Percentiles rank a stretch among this genome's conserved stretches.
Conservation (phyloP, 495 filamentous ascomycete species). For the Hypoxylon subgilvum region DNA sequence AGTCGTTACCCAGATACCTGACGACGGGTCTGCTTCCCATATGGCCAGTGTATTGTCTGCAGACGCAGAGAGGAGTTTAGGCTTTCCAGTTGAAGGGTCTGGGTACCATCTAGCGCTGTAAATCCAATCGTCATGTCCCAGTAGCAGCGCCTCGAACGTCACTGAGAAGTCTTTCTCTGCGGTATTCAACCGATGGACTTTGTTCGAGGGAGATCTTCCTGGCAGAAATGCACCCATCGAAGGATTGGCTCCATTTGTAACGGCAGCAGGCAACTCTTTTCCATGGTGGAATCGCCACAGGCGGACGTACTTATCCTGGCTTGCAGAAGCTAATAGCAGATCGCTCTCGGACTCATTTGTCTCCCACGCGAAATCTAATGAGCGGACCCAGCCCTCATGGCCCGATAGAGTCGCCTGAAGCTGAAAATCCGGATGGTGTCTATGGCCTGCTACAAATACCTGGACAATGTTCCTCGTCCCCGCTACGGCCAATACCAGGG, state of each 20-base stretch:
- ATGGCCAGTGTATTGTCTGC: constrained; percentile 94
- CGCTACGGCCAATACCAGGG: constrained; percentile 74
- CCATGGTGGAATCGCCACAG: constrained; percentile 86
- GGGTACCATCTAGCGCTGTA: constrained; percentile 79
- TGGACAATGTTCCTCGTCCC: constrained; percentile 82
- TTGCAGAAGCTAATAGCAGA: constrained; percentile 86
- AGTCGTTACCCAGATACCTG: constrained; percentile 86
- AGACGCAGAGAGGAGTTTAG: constrained; percentile 85
- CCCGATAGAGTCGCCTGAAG: constrained; percentile 80
- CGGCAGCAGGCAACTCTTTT: constrained; percentile 61
- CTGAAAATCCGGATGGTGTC: constrained; percentile 59
- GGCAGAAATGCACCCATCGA: constrained; percentile 60
- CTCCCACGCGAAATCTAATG: constrained; percentile 76
- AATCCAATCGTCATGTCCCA: constrained; percentile 98
- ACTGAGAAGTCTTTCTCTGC: constrained; percentile 69
- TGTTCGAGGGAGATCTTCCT: constrained; percentile 77
- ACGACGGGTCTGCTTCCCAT: constrained; percentile 82
- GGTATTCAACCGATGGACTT: constrained; percentile 71
- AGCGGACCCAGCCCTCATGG: constrained; percentile 94
- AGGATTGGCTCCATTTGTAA: constrained; percentile 50
- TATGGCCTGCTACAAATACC: constrained; percentile 64
- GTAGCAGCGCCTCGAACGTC: constrained; percentile 91
- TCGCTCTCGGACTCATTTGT: constrained; percentile 60
- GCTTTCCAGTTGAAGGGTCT: constrained; percentile 45
- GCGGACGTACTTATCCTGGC: constrained; percentile 96